phyloP scores from a whole-genome alignment of 2,329 filamentous ascomycete species.

The Diaporthe amygdali region DNA sequence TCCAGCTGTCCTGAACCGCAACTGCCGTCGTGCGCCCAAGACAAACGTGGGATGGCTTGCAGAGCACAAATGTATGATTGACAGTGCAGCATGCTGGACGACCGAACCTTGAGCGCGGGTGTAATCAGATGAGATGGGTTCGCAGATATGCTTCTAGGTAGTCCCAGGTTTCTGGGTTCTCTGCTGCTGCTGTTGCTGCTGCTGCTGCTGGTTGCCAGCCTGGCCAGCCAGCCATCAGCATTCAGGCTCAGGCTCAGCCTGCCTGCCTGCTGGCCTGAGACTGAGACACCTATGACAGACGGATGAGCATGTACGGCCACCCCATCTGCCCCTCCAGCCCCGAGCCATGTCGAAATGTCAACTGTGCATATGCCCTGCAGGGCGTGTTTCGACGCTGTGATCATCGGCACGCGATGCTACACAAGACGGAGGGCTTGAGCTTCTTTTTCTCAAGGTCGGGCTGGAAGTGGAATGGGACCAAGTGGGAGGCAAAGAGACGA shows the following conservation, averaged over 20 bases:
- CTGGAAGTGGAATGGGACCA: conserved; percentile 13
- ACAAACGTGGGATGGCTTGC: conserved; percentile 9
- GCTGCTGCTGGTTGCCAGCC: background rate
- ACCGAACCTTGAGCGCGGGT: background rate
- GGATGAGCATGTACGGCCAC: background rate
- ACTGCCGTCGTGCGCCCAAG: conserved; percentile 17
- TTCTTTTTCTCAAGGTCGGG: conserved; percentile 23
- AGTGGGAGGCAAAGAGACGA: background rate
- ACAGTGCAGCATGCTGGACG: conserved; percentile 13
- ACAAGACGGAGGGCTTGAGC: conserved; percentile 5
- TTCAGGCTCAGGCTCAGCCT: background rate
- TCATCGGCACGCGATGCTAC: conserved; percentile 16
- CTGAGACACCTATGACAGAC: background rate
- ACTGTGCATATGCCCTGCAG: conserved; percentile 3
- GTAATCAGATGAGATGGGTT: conserved; percentile 8
- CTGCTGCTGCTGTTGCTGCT: background rate
- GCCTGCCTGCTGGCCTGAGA: conserved; percentile 2
- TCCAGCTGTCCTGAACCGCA: background rate
- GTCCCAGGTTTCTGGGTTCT: conserved; percentile 8
- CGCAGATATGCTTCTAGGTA: background rate
- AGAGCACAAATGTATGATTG: conserved; percentile 9
- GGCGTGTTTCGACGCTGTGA: conserved; percentile 4
- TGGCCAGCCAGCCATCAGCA: conserved; percentile 8
- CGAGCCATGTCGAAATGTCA: background rate
- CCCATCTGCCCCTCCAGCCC: background rate